Percentiles rank a stretch among this genome's conserved stretches.
These are phyloP conservation scores for Cordyceps pruinosa DNA, from an alignment of 2,329 filamentous ascomycete genomes.

Conservation along the genomic window DNA sequence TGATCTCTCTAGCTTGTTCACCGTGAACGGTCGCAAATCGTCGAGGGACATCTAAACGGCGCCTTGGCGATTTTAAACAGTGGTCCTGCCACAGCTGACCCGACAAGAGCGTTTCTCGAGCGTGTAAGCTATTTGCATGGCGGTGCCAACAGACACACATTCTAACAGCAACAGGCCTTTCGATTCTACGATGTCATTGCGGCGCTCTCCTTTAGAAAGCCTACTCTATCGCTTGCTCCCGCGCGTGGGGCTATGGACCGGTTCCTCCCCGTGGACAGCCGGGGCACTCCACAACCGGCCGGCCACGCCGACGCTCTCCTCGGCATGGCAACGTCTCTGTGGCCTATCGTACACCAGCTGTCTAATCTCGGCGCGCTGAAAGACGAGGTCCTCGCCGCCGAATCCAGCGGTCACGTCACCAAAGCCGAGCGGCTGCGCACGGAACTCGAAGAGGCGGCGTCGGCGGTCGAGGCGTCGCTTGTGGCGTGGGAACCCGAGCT, in stretches of 20 bases:
- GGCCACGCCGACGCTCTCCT: slow-evolving; percentile 52
- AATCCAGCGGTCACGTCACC: slow-evolving; percentile 18
- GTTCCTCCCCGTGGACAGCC: slow-evolving; percentile 39
- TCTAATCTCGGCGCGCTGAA: slow-evolving; percentile 49
- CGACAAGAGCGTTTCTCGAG: slow-evolving; percentile 52
- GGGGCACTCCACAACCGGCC: slow-evolving; percentile 38
- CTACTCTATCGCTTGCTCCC: slow-evolving; percentile 46
- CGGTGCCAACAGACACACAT: background rate
- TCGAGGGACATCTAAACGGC: slow-evolving; percentile 54
- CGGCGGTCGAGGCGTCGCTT: slow-evolving; percentile 49
- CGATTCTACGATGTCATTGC: slow-evolving; percentile 60
- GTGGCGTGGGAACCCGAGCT: slow-evolving; percentile 48
- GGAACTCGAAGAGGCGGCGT: slow-evolving; percentile 44
- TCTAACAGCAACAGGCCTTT: slow-evolving; percentile 42
- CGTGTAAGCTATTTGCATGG: slow-evolving; percentile 33
- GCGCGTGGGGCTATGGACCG: slow-evolving; percentile 40
- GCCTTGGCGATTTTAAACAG: slow-evolving; percentile 55
- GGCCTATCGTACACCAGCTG: slow-evolving; percentile 56
- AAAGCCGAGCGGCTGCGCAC: slow-evolving; percentile 42
- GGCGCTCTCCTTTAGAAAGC: slow-evolving; percentile 53
- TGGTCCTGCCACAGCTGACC: slow-evolving; percentile 36
- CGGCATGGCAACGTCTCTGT: slow-evolving; percentile 54
- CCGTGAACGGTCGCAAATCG: slow-evolving; percentile 51
- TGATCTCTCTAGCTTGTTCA: slow-evolving; percentile 46
- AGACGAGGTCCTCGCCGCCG: slow-evolving; percentile 40